Conservation (phyloP, 495 filamentous ascomycete species). For the Penicillium ucsense region DNA sequence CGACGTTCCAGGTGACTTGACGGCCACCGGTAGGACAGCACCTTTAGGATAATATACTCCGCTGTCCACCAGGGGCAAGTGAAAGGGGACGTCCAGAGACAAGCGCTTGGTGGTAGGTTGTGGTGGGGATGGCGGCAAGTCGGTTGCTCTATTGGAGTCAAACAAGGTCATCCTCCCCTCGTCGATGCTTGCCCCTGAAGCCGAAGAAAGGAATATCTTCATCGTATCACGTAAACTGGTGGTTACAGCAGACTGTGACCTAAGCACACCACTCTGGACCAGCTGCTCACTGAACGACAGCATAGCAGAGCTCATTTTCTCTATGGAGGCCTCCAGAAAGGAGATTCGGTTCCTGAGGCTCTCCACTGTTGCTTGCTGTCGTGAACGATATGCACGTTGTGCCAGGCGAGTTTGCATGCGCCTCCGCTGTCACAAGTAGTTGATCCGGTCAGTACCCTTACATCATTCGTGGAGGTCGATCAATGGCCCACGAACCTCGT, state of each 20-base stretch:
- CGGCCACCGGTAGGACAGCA: not conserved
- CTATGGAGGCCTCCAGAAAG: conserved; percentile 54
- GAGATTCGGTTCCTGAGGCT: conserved; percentile 58
- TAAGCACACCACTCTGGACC: conserved; percentile 39
- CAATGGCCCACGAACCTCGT: conserved; percentile 12
- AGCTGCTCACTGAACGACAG: conserved; percentile 55
- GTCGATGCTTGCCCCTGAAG: conserved; percentile 10
- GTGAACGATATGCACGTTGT: conserved; percentile 73
- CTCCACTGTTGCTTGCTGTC: conserved; percentile 75
- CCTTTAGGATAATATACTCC: not conserved
- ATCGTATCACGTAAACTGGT: conserved; percentile 28
- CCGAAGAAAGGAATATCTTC: conserved; percentile 15
- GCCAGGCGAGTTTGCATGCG: conserved; percentile 83
- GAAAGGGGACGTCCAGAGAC: not conserved
- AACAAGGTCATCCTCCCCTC: not conserved
- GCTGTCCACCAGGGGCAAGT: not conserved
- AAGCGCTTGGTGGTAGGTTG: not conserved
- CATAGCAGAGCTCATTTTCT: conserved; percentile 67
- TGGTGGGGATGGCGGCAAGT: not conserved
- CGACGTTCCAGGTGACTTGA: conserved; percentile 21
- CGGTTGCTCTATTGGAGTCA: not conserved
- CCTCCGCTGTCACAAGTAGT: conserved; percentile 47
- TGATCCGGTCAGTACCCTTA: not conserved
- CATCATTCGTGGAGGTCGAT: not conserved
- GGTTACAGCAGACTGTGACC: conserved; percentile 21